Base-by-base conservation (phyloP, 75 land plant species). In the Pinus albicaulis region DNA sequence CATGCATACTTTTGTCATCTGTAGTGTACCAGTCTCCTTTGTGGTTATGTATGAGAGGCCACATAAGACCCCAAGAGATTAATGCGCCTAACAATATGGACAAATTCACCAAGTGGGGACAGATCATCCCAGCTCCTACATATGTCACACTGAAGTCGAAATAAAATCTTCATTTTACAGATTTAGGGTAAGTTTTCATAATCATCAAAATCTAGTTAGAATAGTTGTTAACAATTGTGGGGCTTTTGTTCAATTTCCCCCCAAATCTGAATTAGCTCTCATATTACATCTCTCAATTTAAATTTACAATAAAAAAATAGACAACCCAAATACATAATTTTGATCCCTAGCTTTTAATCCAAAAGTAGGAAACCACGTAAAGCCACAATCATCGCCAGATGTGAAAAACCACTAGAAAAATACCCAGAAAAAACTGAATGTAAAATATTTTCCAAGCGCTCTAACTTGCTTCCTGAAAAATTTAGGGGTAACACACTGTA, bases 321-420 rank as follows among this genome's bases (percentile, higher is more conserved):
- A 0, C 44, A 6, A 7, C 48, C 48, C 12, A 28, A 38, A 68
- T 68, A 38, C 48, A 36, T 38, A 68, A 52, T 0, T 68, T 24
- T 89, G 82, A 36, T 81, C 80, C 77, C 80, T 86, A 13, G 96
- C 96, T 82, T 87, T 79, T 23, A 93, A 80, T 4, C 96, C 96
- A 62, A 93, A 82, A 20, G 95, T 82, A 11, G 94, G 96, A 82
- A 93, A 93, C 48, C 52, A 70, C 17, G 11, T 74, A 68, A 93
- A 93, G 36, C 96, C 96, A 76, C 96, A 93, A 55, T 62, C 76
- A 31, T 86, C 89, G 2, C 81, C 86, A 24, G 77, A 82, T 23
- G 88, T 89, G 60, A 84, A 91, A 80, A 92, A 87, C 96, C 96
- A 93, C 75, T 93, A 89, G 63, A 93, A 93, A 82, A 87, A 89